phyloP scores from a whole-genome alignment of 208 protist species.

The Naegleria gruberi region DNA sequence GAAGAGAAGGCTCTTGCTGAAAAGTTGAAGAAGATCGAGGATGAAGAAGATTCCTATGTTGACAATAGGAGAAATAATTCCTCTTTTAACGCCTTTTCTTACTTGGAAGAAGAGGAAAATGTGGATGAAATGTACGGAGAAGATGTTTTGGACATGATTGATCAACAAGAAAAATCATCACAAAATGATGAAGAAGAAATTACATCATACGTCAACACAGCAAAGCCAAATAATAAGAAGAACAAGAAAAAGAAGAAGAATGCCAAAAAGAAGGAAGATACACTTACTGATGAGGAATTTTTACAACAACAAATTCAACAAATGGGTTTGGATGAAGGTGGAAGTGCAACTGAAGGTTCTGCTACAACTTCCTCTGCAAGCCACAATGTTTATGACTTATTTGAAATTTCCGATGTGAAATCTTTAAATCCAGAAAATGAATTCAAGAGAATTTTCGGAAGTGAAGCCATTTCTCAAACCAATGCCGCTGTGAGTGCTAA shows the following conservation, averaged over 20 bases:
- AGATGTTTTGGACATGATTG: not conserved
- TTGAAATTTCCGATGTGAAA: not conserved
- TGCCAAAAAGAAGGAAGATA: not conserved
- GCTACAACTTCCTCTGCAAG: not conserved
- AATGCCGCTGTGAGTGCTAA: no score
- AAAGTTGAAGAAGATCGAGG: not conserved
- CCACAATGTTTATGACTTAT: not conserved
- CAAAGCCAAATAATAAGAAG: not conserved
- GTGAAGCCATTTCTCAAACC: not conserved
- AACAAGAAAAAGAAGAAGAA: not conserved
- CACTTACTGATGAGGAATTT: not conserved
- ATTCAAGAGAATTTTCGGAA: constrained; percentile 13
- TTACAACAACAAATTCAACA: not conserved
- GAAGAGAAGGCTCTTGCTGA: not conserved
- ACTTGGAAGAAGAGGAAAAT: not conserved
- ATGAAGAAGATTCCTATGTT: not conserved
- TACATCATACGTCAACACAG: not conserved
- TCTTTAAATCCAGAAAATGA: constrained; percentile 14
- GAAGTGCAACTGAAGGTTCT: not conserved
- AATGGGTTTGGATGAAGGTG: not conserved
- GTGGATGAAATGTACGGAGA: not conserved
- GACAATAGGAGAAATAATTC: not conserved
- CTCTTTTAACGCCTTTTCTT: not conserved
- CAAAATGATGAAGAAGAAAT: not conserved
- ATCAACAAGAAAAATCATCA: not conserved